A percentile compares a stretch with the other conserved stretches of the same genome.
phyloP scores from a whole-genome alignment of 257 asterid species.

The Petrea volubilis region DNA sequence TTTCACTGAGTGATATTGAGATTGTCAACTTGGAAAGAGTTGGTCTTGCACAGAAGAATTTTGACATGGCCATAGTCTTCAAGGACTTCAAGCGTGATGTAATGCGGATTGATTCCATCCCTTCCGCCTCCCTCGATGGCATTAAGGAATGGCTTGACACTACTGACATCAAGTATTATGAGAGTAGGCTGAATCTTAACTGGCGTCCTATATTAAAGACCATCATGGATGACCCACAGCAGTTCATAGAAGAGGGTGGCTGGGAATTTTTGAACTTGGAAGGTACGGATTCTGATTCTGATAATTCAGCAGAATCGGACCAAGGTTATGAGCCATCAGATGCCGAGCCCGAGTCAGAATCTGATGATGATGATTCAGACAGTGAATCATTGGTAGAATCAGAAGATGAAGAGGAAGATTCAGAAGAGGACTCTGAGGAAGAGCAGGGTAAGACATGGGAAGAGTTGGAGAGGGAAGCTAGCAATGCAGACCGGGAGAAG shows the following conservation, averaged over 20 bases:
- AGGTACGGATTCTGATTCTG: slow-evolving; percentile 68
- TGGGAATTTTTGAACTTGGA: slow-evolving; percentile 88
- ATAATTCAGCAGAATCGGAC: slow-evolving; percentile 60
- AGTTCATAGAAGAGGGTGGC: slow-evolving; percentile 71
- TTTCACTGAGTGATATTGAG: slow-evolving; percentile 65
- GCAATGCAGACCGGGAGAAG: slow-evolving; percentile 65
- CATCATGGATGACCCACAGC: slow-evolving; percentile 65
- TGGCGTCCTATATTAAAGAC: slow-evolving; percentile 71
- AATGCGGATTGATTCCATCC: slow-evolving; percentile 71
- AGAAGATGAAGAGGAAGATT: slow-evolving; percentile 59
- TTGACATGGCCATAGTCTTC: slow-evolving; percentile 77
- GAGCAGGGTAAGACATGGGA: slow-evolving; percentile 86
- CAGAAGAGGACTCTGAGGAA: slow-evolving; percentile 54
- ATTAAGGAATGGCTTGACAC: slow-evolving; percentile 83
- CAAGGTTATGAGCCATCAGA: slow-evolving; percentile 74
- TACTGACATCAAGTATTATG: slow-evolving; percentile 73
- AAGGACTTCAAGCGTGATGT: slow-evolving; percentile 78
- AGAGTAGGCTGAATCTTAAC: slow-evolving; percentile 79
- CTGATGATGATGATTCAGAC: slow-evolving; percentile 64
- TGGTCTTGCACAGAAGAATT: slow-evolving; percentile 85
- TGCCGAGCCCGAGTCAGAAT: slow-evolving; percentile 65
- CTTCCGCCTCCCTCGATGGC: slow-evolving; percentile 62
- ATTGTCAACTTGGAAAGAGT: slow-evolving; percentile 80
- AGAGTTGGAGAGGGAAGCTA: slow-evolving; percentile 81
- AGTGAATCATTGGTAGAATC: slow-evolving; percentile 74